Percentiles rank a stretch among this genome's conserved stretches.
phyloP scores from a whole-genome alignment of 2,329 filamentous ascomycete species.

The Magnaporthiopsis poae region DNA sequence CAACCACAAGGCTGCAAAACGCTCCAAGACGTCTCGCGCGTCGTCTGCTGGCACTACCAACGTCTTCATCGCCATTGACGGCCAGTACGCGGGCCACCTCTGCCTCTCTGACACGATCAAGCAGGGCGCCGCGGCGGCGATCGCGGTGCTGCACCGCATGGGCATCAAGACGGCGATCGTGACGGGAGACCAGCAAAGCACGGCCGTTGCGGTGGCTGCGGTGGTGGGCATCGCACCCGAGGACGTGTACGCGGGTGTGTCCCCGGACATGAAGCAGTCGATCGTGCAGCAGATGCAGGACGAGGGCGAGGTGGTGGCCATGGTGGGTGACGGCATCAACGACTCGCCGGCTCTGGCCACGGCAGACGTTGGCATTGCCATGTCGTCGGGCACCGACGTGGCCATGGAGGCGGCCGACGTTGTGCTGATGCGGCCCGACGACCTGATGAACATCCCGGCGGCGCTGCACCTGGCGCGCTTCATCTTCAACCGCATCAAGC shows the following conservation, averaged over 20 bases:
- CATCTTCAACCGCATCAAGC: slow-evolving; percentile 86
- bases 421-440: slow-evolving; percentile 85
- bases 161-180: slow-evolving; percentile 82
- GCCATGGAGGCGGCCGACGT: slow-evolving; percentile 96
- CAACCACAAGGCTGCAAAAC: slow-evolving; percentile 33
- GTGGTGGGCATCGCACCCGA: slow-evolving; percentile 69
- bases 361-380: slow-evolving; percentile 84
- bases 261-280: slow-evolving; percentile 79
- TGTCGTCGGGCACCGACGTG: slow-evolving; percentile 86
- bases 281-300: slow-evolving; percentile 72
- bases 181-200: slow-evolving; percentile 80
- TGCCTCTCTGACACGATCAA: slow-evolving; percentile 87
- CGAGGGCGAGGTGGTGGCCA: slow-evolving; percentile 70
- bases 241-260: slow-evolving; percentile 76
- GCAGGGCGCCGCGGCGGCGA: slow-evolving; percentile 67
- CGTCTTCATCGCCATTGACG: slow-evolving; percentile 84
- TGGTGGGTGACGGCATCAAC: slow-evolving; percentile 98
- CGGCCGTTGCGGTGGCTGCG: slow-evolving; percentile 72
- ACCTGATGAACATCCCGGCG: slow-evolving; percentile 86
- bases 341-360: slow-evolving; percentile 91
- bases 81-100: slow-evolving; percentile 68
- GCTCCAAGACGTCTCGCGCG: slow-evolving; percentile 26
- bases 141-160: slow-evolving; percentile 74
- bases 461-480: slow-evolving; percentile 69
- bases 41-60: slow-evolving; percentile 65